Evolutionary conservation across 306 rosid genomes (phyloP).

Genomic region (Acacia crassicarpa): DNA sequence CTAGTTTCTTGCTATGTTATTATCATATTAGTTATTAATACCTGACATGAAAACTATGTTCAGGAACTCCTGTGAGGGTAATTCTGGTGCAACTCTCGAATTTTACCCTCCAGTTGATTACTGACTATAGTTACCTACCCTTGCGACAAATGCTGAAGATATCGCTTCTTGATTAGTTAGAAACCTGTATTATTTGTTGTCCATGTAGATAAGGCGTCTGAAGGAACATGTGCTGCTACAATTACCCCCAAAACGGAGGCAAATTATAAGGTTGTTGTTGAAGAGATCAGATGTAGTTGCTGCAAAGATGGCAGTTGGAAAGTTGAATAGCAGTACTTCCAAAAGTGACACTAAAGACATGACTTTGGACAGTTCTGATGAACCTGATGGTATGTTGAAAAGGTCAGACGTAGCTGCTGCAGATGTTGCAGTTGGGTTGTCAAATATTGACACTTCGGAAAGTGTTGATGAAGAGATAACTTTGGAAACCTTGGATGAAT

Average conservation of each 20-base stretch:
- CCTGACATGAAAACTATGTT: constrained; percentile 8
- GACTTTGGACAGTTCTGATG: constrained; percentile 45
- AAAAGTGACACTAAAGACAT: constrained; percentile 44
- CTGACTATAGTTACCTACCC: background rate
- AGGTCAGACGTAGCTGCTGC: constrained; percentile 73
- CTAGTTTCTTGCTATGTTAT: background rate
- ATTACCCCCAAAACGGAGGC: constrained; percentile 94
- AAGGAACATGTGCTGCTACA: constrained; percentile 85
- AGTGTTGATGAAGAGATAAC: constrained; percentile 40
- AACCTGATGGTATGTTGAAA: constrained; percentile 55
- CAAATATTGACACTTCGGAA: constrained; percentile 34
- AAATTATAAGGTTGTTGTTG: constrained; percentile 68
- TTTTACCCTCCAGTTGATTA: constrained; percentile 6
- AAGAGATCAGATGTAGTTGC: constrained; percentile 76
- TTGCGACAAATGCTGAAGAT: background rate
- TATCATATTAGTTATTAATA: background rate
- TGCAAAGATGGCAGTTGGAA: constrained; percentile 71
- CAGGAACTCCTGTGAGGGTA: background rate
- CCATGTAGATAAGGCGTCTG: constrained; percentile 84
- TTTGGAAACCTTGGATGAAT: constrained; percentile 50
- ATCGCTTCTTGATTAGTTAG: constrained; percentile 11
- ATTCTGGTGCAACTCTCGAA: background rate
- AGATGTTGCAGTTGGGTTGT: constrained; percentile 53
- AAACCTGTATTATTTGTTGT: constrained; percentile 30
- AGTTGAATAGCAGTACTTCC: constrained; percentile 31